Evolutionary conservation across 768 basidiomycete species (phyloP).

Genomic region (Macrolepiota fuliginosa): DNA sequence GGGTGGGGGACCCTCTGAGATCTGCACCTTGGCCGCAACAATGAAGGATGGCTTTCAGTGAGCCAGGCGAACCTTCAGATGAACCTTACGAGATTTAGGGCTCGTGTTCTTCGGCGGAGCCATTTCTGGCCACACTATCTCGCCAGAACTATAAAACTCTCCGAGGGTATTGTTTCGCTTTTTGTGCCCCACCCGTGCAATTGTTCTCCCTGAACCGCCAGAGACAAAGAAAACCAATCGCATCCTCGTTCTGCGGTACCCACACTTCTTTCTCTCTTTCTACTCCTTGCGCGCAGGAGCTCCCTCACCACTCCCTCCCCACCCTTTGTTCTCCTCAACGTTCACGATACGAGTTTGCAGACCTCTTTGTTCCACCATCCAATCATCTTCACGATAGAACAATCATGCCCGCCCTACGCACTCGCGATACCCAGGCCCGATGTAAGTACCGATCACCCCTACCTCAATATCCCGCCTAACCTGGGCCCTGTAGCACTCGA

Average conservation of each 20-base stretch:
- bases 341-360: conserved; percentile 26
- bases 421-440: conserved; percentile 66
- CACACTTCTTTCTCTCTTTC: conserved; percentile 41
- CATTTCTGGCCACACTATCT: conserved; percentile 29
- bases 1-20: conserved; percentile 28
- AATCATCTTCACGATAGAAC: conserved; percentile 28
- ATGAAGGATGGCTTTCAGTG: conserved; percentile 24
- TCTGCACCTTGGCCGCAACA: conserved; percentile 31
- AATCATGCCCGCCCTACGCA: conserved; percentile 79
- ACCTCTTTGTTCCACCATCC: conserved; percentile 18
- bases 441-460: conserved; percentile 27
- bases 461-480: conserved; percentile 9
- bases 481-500: conserved; percentile 55
- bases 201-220: conserved; percentile 54
- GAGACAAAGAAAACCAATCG: conserved; percentile 50
- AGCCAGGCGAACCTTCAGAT: conserved; percentile 19
- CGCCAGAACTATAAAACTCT: conserved; percentile 50
- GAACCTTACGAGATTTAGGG: conserved; percentile 33
- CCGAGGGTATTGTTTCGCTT: conserved; percentile 53
- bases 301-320: conserved; percentile 31
- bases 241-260: conserved; percentile 42
- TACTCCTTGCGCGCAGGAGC: conserved; percentile 33
- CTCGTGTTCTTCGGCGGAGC: conserved; percentile 37
- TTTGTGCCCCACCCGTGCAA: conserved; percentile 64
- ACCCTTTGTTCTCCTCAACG: conserved; percentile 25